phyloP scores from a whole-genome alignment of 768 basidiomycete genomes.

The Mrakia frigida region DNA sequence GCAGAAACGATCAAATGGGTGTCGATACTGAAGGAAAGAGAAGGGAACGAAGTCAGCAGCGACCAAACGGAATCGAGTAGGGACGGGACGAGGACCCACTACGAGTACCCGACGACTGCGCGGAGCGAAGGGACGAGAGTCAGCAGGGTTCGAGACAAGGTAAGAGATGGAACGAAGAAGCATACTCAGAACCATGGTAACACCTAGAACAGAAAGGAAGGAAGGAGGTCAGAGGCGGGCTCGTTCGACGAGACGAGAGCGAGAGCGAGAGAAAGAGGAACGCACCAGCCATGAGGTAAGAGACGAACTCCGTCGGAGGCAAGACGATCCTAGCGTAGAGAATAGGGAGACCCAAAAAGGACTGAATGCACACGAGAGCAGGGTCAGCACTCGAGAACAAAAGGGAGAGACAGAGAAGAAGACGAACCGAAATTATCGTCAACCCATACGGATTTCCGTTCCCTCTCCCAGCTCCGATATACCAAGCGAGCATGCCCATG shows the following conservation, averaged over 20 bases:
- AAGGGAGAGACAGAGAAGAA: background rate
- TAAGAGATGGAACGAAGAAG: background rate
- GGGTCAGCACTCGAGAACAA: background rate
- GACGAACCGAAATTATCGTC: slow-evolving; percentile 49
- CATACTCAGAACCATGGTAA: slow-evolving; percentile 46
- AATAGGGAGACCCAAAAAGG: slow-evolving; percentile 51
- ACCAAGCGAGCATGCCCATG: slow-evolving; percentile 54
- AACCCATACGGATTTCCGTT: slow-evolving; percentile 56
- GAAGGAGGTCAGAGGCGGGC: too few relatives aligned
- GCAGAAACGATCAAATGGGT: slow-evolving; percentile 50
- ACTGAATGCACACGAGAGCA: slow-evolving; percentile 25
- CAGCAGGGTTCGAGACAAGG: background rate
- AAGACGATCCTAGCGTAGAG: slow-evolving; percentile 54
- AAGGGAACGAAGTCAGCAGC: too few relatives aligned
- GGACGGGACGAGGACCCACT: too few relatives aligned
- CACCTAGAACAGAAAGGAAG: too few relatives aligned
- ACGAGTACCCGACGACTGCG: background rate
- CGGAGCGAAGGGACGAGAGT: background rate
- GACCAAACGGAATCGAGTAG: too few relatives aligned
- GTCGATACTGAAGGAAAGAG: slow-evolving; percentile 47
- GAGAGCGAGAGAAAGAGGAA: too few relatives aligned
- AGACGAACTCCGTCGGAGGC: slow-evolving; percentile 34
- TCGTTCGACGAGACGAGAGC: too few relatives aligned
- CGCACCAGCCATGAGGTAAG: slow-evolving; percentile 42
- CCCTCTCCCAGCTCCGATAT: slow-evolving; percentile 49